These are phyloP conservation scores for Rubia yunnanensis DNA, from an alignment of 257 asterid genomes.

Conservation along the genomic window DNA sequence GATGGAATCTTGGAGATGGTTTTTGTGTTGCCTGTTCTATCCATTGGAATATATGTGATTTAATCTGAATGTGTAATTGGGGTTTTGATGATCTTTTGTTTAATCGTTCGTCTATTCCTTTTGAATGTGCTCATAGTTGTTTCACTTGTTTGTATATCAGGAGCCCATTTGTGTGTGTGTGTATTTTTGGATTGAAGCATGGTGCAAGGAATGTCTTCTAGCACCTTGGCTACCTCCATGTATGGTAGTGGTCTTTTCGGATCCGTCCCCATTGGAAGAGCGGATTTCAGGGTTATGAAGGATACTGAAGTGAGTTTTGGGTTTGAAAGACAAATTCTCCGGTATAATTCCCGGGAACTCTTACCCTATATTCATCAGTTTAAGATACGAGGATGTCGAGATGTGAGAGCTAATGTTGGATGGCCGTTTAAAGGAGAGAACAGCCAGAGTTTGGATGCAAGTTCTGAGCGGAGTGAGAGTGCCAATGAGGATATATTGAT, in stretches of 20 bases:
- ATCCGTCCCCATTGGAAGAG: conserved; percentile 29
- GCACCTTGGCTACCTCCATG: conserved; percentile 46
- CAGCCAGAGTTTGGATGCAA: conserved; percentile 52
- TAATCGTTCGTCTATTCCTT: neutral
- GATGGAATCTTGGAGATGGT: neutral
- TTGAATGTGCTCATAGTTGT: neutral
- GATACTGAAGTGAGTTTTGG: conserved; percentile 32
- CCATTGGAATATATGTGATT: neutral
- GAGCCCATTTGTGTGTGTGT: neutral
- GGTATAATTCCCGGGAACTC: conserved; percentile 27
- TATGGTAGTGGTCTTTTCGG: conserved; percentile 37
- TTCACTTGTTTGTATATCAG: neutral
- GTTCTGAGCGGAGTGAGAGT: conserved; percentile 76
- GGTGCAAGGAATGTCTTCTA: conserved; percentile 48
- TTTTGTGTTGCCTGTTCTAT: neutral
- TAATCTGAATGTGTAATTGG: neutral
- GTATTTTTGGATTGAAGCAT: conserved; percentile 10
- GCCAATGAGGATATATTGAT: conserved; percentile 85
- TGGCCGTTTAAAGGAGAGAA: conserved; percentile 69
- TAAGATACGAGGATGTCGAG: conserved; percentile 26
- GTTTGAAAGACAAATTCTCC: conserved; percentile 27
- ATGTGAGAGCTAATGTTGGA: conserved; percentile 61
- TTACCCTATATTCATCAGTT: conserved; percentile 25
- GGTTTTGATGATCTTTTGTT: neutral
- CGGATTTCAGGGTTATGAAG: conserved; percentile 29